Base-by-base conservation (phyloP, 2,329 filamentous ascomycete genomes). In the Colletotrichum sp. region DNA sequence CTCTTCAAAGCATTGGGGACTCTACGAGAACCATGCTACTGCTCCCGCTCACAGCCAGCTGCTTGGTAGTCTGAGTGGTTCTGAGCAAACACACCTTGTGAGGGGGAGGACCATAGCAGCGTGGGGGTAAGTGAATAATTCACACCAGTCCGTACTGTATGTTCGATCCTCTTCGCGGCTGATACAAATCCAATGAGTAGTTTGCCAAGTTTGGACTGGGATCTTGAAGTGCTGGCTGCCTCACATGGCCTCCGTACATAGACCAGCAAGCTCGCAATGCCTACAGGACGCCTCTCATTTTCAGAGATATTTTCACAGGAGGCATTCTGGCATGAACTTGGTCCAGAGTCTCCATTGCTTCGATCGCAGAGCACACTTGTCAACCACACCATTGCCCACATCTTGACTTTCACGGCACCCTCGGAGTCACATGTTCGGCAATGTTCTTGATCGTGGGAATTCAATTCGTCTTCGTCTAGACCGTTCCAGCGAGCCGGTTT, bases 401-500 rank as follows among this genome's bases (percentile, higher is more conserved):
- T 52, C 28, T n/a, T 9, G n/a, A 16, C 48, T 16, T 15, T 34
- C 30, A 44, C 52, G 34, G 25, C 52, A 48, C 36, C 63, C 16
- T 34, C 55, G 22, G 28, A 15, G 22, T 32, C 12, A 68, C 57
- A 64, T 22, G 19, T 22, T 13, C 4, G 19, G 8, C 9, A 22
- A 1, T 32, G n/a, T 22, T 48, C 25, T 69, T 66, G 36, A 65
- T 55, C 59, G 59, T 61, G 27, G 32, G 60, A 75, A 59, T 63
- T 22, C 60, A 71, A 68, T 68, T 71, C 67, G 25, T 76, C 72
- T 64, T 74, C 44, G 25, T 75, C 72, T 75, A 76, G 25, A 68
- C 55, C 74, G 52, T 57, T 76, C 71, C 63, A 71, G 66, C 74
- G 63, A 76, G 74, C 72, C 72, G 67, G 57, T 71, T 48, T 64